phyloP scores from a whole-genome alignment of 2,329 filamentous ascomycete genomes.

The Epicoccum sorghinum region DNA sequence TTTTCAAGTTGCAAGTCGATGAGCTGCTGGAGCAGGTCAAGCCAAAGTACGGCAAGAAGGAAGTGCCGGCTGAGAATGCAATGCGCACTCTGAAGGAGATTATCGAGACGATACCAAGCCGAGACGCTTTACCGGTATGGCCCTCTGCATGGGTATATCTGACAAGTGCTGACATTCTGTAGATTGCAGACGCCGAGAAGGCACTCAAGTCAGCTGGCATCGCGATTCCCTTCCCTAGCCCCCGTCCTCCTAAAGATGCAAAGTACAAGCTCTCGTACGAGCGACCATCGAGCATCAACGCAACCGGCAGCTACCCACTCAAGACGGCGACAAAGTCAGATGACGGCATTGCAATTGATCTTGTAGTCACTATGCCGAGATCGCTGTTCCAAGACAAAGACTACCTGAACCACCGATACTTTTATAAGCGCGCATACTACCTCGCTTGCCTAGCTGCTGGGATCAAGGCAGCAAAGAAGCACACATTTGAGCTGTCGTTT shows the following conservation, averaged over 20 bases:
- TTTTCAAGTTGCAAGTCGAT: constrained; percentile 72
- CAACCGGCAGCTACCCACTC: constrained; percentile 84
- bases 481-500: constrained; percentile 66
- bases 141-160: not conserved
- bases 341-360: constrained; percentile 69
- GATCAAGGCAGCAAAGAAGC: constrained; percentile 64
- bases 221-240: constrained; percentile 83
- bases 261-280: constrained; percentile 83
- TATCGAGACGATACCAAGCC: constrained; percentile 63
- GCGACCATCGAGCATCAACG: constrained; percentile 79
- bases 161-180: constrained; percentile 18
- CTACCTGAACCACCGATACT: constrained; percentile 89
- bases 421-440: constrained; percentile 93
- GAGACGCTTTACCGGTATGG: constrained; percentile 54
- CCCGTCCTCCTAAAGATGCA: constrained; percentile 73
- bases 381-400: constrained; percentile 91
- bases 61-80: constrained; percentile 56
- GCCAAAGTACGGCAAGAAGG: constrained; percentile 63
- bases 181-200: constrained; percentile 73
- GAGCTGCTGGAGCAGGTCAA: constrained; percentile 65
- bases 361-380: constrained; percentile 84
- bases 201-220: constrained; percentile 70
- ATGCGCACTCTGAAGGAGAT: constrained; percentile 61
- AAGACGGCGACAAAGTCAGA: constrained; percentile 74
- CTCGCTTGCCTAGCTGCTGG: constrained; percentile 78